Conservation (phyloP, 805 yeast genomes). For the Hanseniaspora guilliermondii region DNA sequence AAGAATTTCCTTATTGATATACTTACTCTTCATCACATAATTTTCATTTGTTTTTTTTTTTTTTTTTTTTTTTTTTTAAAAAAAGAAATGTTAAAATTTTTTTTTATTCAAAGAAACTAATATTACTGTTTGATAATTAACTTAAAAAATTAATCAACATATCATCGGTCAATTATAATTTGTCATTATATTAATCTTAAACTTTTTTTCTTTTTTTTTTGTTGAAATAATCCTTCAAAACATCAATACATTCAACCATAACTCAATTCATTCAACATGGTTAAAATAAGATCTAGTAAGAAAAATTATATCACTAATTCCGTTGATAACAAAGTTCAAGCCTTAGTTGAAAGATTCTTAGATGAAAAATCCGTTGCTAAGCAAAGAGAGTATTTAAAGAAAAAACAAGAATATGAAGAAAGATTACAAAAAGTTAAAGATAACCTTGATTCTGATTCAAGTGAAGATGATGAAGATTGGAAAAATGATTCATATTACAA, state of each 20-base stretch:
- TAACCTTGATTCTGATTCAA: conserved; percentile 14
- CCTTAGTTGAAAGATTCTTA: conserved; percentile 42
- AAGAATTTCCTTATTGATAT: too few relatives aligned
- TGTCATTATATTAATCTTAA: neutral
- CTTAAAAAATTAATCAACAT: too few relatives aligned
- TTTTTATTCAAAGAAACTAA: too few relatives aligned
- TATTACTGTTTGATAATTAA: too few relatives aligned
- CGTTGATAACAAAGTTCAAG: conserved; percentile 46
- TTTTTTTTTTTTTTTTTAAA: too few relatives aligned
- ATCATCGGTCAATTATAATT: too few relatives aligned
- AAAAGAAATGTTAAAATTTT: too few relatives aligned
- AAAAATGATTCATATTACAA: conserved; percentile 20
- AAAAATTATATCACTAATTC: conserved; percentile 22
- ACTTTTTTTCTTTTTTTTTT: neutral
- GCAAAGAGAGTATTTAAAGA: conserved; percentile 25
- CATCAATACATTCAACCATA: neutral
- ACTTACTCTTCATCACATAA: too few relatives aligned
- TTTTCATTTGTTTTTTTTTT: too few relatives aligned
- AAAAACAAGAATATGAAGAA: conserved; percentile 15
- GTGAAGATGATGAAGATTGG: conserved; percentile 12
- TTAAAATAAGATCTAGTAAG: conserved; percentile 23
- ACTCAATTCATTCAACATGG: conserved; percentile 22
- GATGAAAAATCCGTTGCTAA: conserved; percentile 46
- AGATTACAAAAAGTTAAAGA: conserved; percentile 23
- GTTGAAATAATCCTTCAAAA: neutral